These are phyloP conservation scores for Vigna trinervia DNA, from an alignment of 306 rosid genomes.

Conservation along the genomic window DNA sequence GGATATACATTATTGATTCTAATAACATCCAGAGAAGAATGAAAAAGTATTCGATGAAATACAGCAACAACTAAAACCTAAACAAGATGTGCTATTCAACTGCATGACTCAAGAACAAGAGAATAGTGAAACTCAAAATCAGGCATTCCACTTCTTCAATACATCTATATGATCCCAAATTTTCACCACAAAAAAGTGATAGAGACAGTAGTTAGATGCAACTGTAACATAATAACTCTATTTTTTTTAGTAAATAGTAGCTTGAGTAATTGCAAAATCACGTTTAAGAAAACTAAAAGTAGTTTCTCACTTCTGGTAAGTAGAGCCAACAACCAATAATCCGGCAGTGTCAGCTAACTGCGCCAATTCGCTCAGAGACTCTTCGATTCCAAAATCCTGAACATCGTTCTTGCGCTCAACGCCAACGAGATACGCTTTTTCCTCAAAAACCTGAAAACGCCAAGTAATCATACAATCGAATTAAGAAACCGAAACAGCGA, in stretches of 20 bases:
- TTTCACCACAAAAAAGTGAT: background rate
- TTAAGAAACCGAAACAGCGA: background rate
- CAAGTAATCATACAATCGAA: background rate
- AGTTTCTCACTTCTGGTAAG: slow-evolving; percentile 82
- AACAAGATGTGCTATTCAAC: background rate
- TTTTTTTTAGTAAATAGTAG: background rate
- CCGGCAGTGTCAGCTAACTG: slow-evolving; percentile 99
- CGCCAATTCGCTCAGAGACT: slow-evolving; percentile 77
- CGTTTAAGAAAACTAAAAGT: slow-evolving; percentile 3
- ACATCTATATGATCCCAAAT: background rate
- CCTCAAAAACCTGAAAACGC: slow-evolving; percentile 73
- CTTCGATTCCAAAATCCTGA: slow-evolving; percentile 68
- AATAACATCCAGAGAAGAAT: background rate
- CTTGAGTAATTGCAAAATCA: background rate
- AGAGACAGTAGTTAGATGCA: background rate
- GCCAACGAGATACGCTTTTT: slow-evolving; percentile 85
- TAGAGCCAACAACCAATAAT: slow-evolving; percentile 81
- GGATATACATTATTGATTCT: background rate
- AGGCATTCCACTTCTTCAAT: background rate
- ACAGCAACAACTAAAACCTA: background rate
- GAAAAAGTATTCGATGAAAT: background rate
- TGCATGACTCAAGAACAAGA: background rate
- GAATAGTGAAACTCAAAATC: slow-evolving; percentile 5
- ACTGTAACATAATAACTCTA: background rate
- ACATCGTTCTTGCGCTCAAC: slow-evolving; percentile 73